A percentile compares a stretch with the other conserved stretches of the same genome.
These are phyloP conservation scores for Paramyrothecium sp. DNA, from an alignment of 2,329 filamentous ascomycete species.

Conservation along the genomic window DNA sequence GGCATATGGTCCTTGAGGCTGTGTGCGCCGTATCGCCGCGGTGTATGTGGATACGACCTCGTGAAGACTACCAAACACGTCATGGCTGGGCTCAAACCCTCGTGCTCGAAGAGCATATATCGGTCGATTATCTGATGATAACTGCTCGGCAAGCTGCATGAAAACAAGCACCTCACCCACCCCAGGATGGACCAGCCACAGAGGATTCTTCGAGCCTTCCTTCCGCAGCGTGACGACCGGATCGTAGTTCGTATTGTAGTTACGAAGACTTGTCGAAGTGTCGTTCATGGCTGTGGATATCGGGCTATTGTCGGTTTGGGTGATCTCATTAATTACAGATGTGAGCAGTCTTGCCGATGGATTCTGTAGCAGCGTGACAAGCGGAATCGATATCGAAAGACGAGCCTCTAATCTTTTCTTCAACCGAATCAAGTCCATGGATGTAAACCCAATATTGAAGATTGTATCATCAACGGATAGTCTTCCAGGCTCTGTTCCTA, in stretches of 20 bases:
- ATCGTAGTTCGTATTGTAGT: not conserved
- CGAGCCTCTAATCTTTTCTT: slow-evolving; percentile 25
- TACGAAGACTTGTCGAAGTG: too few species aligned
- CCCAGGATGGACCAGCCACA: slow-evolving; percentile 41
- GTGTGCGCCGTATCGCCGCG: slow-evolving; percentile 20
- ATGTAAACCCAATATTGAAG: slow-evolving; percentile 32
- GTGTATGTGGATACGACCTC: not conserved
- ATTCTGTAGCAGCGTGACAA: slow-evolving; percentile 35
- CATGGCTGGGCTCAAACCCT: slow-evolving; percentile 38
- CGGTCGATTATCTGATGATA: slow-evolving; percentile 37
- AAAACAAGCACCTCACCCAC: slow-evolving; percentile 42
- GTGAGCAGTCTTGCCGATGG: slow-evolving; percentile 11
- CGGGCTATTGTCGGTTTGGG: too few species aligned
- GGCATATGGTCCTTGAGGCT: slow-evolving; percentile 42
- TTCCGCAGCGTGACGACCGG: slow-evolving; percentile 33
- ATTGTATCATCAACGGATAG: slow-evolving; percentile 21
- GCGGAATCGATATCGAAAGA: slow-evolving; percentile 16
- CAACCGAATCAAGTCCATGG: slow-evolving; percentile 39
- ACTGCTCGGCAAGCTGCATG: slow-evolving; percentile 30
- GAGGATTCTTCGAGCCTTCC: slow-evolving; percentile 28
- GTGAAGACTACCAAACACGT: slow-evolving; percentile 25
- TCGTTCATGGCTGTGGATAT: slow-evolving; percentile 17
- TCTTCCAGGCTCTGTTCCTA: not conserved
- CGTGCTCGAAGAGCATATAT: slow-evolving; percentile 44
- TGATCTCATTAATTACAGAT: too few species aligned